Evolutionary conservation across 495 filamentous ascomycete genomes (phyloP).

Genomic region (Talaromyces proteolyticus): DNA sequence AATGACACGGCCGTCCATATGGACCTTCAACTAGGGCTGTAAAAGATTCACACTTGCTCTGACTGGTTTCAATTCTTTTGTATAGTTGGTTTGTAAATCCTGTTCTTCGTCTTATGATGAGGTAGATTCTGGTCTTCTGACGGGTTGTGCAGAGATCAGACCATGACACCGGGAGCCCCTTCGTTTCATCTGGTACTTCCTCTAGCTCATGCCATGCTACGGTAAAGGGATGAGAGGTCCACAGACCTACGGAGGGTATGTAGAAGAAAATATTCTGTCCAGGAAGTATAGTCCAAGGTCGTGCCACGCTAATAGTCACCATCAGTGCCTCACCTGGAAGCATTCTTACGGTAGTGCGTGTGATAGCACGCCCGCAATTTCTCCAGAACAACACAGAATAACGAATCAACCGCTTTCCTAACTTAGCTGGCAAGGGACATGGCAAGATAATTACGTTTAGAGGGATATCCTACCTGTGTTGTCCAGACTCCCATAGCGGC

Average conservation of each 20-base stretch:
- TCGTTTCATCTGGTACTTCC: background rate
- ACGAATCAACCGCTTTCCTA: slow-evolving; percentile 38
- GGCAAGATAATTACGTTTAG: background rate
- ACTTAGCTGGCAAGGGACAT: background rate
- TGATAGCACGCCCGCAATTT: slow-evolving; percentile 26
- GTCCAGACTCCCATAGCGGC: slow-evolving; percentile 51
- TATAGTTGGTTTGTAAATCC: slow-evolving; percentile 63
- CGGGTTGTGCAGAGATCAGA: slow-evolving; percentile 8
- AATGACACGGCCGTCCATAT: slow-evolving; percentile 48
- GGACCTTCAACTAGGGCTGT: slow-evolving; percentile 63
- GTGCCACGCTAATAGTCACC: slow-evolving; percentile 54
- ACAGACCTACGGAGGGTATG: slow-evolving; percentile 57
- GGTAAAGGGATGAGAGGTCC: slow-evolving; percentile 41
- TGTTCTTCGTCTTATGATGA: slow-evolving; percentile 63
- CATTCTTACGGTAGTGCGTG: slow-evolving; percentile 16
- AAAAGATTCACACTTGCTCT: slow-evolving; percentile 6
- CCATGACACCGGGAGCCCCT: background rate
- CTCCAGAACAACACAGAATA: slow-evolving; percentile 39
- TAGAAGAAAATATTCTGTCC: slow-evolving; percentile 69
- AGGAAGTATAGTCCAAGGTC: slow-evolving; percentile 61
- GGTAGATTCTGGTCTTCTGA: slow-evolving; percentile 46
- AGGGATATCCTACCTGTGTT: background rate
- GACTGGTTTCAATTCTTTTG: slow-evolving; percentile 42
- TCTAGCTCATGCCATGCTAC: slow-evolving; percentile 29
- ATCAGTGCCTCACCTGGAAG: slow-evolving; percentile 27